Conservation (phyloP, 805 yeast genomes). For the Nakazawaea pomicola region DNA sequence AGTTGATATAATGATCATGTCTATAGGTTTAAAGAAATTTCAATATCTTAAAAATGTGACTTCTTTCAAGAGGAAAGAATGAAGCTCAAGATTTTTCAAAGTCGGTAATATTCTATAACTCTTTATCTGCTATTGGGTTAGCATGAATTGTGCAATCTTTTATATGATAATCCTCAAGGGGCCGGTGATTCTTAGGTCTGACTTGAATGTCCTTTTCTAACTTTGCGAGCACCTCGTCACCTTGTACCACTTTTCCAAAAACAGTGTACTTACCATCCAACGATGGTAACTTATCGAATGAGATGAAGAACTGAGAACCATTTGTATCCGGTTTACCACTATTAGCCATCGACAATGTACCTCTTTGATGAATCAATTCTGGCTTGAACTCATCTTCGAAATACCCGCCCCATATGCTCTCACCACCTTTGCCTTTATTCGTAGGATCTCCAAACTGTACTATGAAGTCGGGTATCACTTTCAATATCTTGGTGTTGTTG, state of each 20-base stretch:
- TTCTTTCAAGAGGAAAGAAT: no score
- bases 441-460: slow-evolving; percentile 40
- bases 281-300: slow-evolving; percentile 19
- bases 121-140: slow-evolving; percentile 33
- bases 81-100: no score
- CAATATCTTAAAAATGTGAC: no score
- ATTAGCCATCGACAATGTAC: slow-evolving; percentile 49
- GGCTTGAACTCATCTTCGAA: slow-evolving; percentile 22
- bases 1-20: slow-evolving; percentile 2
- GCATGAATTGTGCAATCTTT: slow-evolving; percentile 33
- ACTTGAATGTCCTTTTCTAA: slow-evolving; percentile 21
- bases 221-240: slow-evolving; percentile 22
- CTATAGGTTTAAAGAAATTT: slow-evolving; percentile 14
- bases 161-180: slow-evolving; percentile 25
- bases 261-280: slow-evolving; percentile 23
- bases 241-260: slow-evolving; percentile 17
- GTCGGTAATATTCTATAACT: no score
- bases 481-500: slow-evolving; percentile 27
- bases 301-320: slow-evolving; percentile 55
- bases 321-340: slow-evolving; percentile 53
- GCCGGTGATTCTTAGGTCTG: slow-evolving; percentile 31
- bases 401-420: slow-evolving; percentile 23
- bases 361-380: slow-evolving; percentile 18
- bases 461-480: slow-evolving; percentile 47
- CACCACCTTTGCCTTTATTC: slow-evolving; percentile 25